Conservation (phyloP, 805 yeast genomes). For the Ogataea glucozyma region DNA sequence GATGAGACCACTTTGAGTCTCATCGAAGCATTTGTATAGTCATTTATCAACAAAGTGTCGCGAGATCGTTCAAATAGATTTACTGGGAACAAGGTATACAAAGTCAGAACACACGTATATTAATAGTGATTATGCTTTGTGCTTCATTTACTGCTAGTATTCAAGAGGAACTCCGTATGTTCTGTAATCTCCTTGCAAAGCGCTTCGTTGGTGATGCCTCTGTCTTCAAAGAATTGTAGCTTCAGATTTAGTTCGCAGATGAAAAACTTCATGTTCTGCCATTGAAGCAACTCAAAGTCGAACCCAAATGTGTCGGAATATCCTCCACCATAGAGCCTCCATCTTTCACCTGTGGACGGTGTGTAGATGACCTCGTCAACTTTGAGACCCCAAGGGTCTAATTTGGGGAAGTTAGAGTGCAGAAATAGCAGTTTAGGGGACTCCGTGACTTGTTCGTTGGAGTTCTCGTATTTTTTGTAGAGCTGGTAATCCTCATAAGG, state of each 20-base stretch:
- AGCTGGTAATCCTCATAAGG: slow-evolving; percentile 59
- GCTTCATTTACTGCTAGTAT: slow-evolving; percentile 13
- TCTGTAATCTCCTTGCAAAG: slow-evolving; percentile 52
- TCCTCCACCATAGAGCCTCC: slow-evolving; percentile 60
- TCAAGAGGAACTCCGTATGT: slow-evolving; percentile 45
- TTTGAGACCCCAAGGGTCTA: slow-evolving; percentile 59
- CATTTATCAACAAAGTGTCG: slow-evolving; percentile 5
- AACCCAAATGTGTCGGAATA: slow-evolving; percentile 51
- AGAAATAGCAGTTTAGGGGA: slow-evolving; percentile 48
- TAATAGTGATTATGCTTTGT: too few relatives aligned
- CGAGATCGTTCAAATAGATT: too few relatives aligned
- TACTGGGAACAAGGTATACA: neutral
- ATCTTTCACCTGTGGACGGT: slow-evolving; percentile 44
- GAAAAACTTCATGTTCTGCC: slow-evolving; percentile 56
- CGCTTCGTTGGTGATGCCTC: slow-evolving; percentile 36
- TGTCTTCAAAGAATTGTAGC: slow-evolving; percentile 44
- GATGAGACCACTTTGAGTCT: slow-evolving; percentile 9
- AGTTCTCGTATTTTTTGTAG: slow-evolving; percentile 27
- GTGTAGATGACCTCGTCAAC: slow-evolving; percentile 42
- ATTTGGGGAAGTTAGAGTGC: slow-evolving; percentile 68
- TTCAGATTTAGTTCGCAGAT: slow-evolving; percentile 52
- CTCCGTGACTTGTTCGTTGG: slow-evolving; percentile 21
- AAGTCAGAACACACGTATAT: neutral
- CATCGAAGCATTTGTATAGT: slow-evolving; percentile 12
- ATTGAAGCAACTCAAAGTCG: slow-evolving; percentile 59